Percentiles rank a stretch among this genome's conserved stretches.
phyloP scores from a whole-genome alignment of 352 stramenopile species.

The Phytopythium sindhum region DNA sequence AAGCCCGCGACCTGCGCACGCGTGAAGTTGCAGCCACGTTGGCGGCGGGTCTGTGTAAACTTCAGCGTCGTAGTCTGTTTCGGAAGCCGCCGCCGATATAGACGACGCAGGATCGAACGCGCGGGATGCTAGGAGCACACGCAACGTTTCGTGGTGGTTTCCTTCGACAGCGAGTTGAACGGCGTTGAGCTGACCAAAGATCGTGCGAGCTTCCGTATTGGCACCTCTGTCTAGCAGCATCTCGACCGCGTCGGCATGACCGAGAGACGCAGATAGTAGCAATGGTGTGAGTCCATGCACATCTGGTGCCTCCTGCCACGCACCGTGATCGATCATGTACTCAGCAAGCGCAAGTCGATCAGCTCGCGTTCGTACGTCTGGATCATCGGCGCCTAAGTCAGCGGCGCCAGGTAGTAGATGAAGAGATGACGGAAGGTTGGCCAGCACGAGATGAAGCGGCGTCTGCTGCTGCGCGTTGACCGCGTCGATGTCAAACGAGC shows the following conservation, averaged over 20 bases:
- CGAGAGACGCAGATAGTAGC: constrained; percentile 49
- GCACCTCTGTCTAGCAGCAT: constrained; percentile 68
- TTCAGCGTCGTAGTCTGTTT: neutral
- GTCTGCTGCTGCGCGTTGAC: constrained; percentile 56
- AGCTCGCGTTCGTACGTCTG: constrained; percentile 13
- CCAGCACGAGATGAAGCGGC: constrained; percentile 68
- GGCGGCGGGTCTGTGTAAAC: neutral
- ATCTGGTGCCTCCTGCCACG: constrained; percentile 74
- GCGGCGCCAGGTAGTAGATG: neutral
- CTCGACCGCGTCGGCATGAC: constrained; percentile 57
- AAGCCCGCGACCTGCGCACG: constrained; percentile 53
- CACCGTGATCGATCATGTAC: constrained; percentile 87
- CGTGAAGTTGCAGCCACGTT: constrained; percentile 57
- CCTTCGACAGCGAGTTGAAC: constrained; percentile 54
- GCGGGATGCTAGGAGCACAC: constrained; percentile 44
- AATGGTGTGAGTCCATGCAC: constrained; percentile 62
- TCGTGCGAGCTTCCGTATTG: constrained; percentile 43
- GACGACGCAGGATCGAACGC: constrained; percentile 36
- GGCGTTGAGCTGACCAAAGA: constrained; percentile 36
- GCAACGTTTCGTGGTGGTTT: constrained; percentile 46
- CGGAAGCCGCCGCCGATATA: neutral
- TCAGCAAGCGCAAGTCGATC: constrained; percentile 51
- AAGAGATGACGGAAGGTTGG: constrained; percentile 35
- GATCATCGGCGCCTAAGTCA: constrained; percentile 8
- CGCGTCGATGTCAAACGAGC: constrained; percentile 67